Conservation (phyloP, 2,329 filamentous ascomycete species). For the Cadophora sp. region DNA sequence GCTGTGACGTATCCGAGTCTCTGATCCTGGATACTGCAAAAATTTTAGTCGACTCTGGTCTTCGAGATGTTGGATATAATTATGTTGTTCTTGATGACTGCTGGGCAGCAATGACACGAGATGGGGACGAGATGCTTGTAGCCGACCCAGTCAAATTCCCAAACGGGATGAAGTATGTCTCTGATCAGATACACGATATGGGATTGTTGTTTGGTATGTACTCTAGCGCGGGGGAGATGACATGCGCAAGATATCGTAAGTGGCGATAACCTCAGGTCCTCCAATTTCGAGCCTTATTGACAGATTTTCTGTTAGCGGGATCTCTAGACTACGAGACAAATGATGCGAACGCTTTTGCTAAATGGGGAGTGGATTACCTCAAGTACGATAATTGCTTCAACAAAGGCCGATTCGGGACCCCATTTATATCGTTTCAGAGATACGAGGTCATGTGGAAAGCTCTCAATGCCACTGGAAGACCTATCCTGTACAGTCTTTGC, state of each 20-base stretch:
- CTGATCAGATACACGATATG: constrained; percentile 47
- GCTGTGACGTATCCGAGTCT: constrained; percentile 55
- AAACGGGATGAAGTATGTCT: constrained; percentile 49
- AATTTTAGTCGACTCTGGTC: constrained; percentile 52
- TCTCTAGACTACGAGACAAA: constrained; percentile 49
- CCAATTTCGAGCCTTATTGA: neutral
- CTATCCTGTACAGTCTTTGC: constrained; percentile 45
- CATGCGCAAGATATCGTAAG: constrained; percentile 38
- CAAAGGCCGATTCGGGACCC: constrained; percentile 52
- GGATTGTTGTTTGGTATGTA: constrained; percentile 53
- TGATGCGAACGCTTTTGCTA: constrained; percentile 56
- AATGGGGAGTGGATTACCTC: constrained; percentile 57
- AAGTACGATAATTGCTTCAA: constrained; percentile 64
- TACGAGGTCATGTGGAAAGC: constrained; percentile 45
- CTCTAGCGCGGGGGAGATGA: constrained; percentile 42
- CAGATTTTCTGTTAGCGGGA: constrained; percentile 41
- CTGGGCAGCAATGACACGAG: constrained; percentile 49
- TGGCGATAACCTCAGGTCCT: no score
- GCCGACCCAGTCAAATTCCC: constrained; percentile 49
- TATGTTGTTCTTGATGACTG: constrained; percentile 62
- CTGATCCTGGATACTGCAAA: constrained; percentile 53
- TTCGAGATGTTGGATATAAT: constrained; percentile 59
- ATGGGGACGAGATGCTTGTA: constrained; percentile 39
- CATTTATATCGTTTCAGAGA: constrained; percentile 30
- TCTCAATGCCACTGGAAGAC: constrained; percentile 41